phyloP scores from a whole-genome alignment of 495 filamentous ascomycete species.

The Niebla homalea region DNA sequence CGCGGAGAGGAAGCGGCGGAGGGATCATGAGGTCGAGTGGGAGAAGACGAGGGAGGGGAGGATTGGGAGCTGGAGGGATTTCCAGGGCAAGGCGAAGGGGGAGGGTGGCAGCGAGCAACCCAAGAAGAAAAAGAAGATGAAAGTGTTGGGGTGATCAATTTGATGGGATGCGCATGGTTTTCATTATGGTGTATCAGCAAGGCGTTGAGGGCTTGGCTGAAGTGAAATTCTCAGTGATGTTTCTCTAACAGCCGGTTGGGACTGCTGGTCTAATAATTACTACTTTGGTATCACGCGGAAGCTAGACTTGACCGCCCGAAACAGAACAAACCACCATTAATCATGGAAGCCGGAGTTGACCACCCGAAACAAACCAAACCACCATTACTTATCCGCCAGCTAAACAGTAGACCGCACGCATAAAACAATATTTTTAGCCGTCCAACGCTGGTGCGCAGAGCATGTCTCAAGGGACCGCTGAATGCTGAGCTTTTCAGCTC shows the following conservation, averaged over 20 bases:
- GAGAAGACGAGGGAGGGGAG: conserved; percentile 81
- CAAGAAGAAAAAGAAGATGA: conserved; percentile 89
- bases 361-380: no score
- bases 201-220: background rate
- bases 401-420: no score
- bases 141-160: conserved; percentile 59
- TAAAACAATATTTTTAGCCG: background rate
- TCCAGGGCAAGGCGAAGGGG: conserved; percentile 52
- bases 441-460: background rate
- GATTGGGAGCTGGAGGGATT: conserved; percentile 90
- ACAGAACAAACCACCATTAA: no score
- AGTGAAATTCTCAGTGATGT: background rate
- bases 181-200: background rate
- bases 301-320: no score
- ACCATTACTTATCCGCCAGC: no score
- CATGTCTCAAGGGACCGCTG: no score
- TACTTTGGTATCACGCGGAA: no score
- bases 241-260: background rate
- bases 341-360: no score
- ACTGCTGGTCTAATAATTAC: background rate
- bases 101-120: conserved; percentile 29
- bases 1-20: conserved; percentile 77
- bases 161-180: background rate
- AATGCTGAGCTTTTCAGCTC: no score
- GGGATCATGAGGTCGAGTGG: conserved; percentile 87